Conservation (phyloP, 2,329 filamentous ascomycete species). For the Ophiocordyceps camponoti-floridani region DNA sequence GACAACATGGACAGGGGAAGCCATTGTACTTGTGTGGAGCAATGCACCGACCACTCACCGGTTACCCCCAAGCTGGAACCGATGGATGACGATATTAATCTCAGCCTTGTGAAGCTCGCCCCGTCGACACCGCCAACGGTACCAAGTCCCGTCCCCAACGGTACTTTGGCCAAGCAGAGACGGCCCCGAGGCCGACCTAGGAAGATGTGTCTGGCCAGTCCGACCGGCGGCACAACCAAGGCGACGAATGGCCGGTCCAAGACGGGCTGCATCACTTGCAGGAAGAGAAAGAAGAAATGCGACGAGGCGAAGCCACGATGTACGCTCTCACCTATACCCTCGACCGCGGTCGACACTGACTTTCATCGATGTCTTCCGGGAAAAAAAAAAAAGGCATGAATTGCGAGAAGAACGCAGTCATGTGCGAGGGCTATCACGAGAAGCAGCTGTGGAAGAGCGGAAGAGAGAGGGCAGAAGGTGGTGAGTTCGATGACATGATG, state of each 20-base stretch:
- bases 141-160: slow-evolving; percentile 6
- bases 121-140: slow-evolving; percentile 7
- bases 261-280: slow-evolving; percentile 50
- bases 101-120: slow-evolving; percentile 31
- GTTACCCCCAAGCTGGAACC: slow-evolving; percentile 38
- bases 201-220: slow-evolving; percentile 49
- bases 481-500: slow-evolving; percentile 17
- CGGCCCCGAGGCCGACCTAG: slow-evolving; percentile 63
- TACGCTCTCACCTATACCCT: slow-evolving; percentile 11
- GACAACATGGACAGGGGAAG: slow-evolving; percentile 20
- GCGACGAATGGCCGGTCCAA: slow-evolving; percentile 60
- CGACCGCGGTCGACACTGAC: not conserved
- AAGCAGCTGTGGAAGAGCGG: slow-evolving; percentile 80
- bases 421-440: slow-evolving; percentile 79
- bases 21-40: slow-evolving; percentile 34
- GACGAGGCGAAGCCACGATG: slow-evolving; percentile 51
- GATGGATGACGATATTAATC: slow-evolving; percentile 33
- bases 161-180: slow-evolving; percentile 28
- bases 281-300: slow-evolving; percentile 55
- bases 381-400: slow-evolving; percentile 45
- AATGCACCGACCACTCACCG: slow-evolving; percentile 24
- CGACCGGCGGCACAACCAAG: slow-evolving; percentile 41
- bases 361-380: not conserved
- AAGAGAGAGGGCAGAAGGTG: slow-evolving; percentile 56
- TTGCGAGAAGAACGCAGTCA: slow-evolving; percentile 83